A percentile compares a stretch with the other conserved stretches of the same genome.
phyloP scores from a whole-genome alignment of 75 land plant species.

The Picea sitchensis region DNA sequence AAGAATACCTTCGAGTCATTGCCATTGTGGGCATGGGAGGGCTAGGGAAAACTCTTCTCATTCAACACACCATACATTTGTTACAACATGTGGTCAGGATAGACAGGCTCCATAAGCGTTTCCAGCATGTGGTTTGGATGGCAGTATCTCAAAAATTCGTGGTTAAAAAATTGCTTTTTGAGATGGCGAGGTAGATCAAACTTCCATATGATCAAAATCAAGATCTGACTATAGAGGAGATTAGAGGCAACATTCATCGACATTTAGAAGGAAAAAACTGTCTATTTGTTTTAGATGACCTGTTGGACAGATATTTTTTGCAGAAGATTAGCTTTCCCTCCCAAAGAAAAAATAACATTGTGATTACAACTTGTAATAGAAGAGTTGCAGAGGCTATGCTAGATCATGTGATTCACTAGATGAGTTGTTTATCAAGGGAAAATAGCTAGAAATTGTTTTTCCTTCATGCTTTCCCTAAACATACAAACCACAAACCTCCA shows the following conservation, averaged over 20 bases:
- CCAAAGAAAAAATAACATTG: neutral
- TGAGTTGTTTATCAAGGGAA: neutral
- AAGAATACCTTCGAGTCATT: neutral
- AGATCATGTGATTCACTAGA: neutral
- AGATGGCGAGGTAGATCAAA: neutral
- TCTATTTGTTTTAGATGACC: neutral
- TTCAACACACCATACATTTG: too few species aligned
- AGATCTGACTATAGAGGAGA: too few species aligned
- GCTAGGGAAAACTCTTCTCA: slow-evolving; percentile 1
- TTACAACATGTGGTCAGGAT: too few species aligned
- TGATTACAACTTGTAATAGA: neutral
- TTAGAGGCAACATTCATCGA: neutral
- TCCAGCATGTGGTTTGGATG: neutral
- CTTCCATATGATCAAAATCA: neutral
- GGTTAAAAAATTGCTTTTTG: neutral
- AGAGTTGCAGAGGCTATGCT: neutral
- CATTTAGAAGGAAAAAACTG: neutral
- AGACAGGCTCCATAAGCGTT: neutral
- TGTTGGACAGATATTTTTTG: neutral
- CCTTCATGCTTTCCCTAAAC: neutral
- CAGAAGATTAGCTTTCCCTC: neutral
- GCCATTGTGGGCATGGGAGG: neutral
- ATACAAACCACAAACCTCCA: too few species aligned
- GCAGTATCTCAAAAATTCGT: neutral
- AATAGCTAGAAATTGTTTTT: neutral